phyloP scores from a whole-genome alignment of 1,284 basidiomycete genomes.

The Ceratobasidium sp. region DNA sequence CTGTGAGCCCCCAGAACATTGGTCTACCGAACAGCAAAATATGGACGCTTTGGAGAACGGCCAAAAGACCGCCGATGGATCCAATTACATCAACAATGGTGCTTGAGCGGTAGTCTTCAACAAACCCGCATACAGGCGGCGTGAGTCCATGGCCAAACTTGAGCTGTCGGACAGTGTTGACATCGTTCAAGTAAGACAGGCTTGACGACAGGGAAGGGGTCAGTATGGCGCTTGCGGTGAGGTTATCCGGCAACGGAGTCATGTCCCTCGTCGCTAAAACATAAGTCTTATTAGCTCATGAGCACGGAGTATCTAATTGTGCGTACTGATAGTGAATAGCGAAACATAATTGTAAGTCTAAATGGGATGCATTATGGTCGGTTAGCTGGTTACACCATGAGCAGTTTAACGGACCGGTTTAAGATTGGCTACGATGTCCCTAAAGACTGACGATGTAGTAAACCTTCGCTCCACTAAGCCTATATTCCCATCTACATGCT shows the following conservation, averaged over 20 bases:
- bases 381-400: too few species aligned
- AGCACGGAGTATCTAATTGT: background rate
- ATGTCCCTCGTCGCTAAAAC: background rate
- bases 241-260: background rate
- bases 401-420: slow-evolving; percentile 1
- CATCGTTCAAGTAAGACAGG: background rate
- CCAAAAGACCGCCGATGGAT: slow-evolving; percentile 33
- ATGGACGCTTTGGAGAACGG: slow-evolving; percentile 30
- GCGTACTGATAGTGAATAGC: background rate
- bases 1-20: slow-evolving; percentile 20
- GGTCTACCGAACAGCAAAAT: slow-evolving; percentile 27
- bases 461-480: slow-evolving; percentile 5
- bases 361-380: background rate
- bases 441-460: slow-evolving; percentile 12
- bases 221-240: slow-evolving; percentile 2
- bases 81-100: slow-evolving; percentile 22
- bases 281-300: background rate
- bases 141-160: background rate
- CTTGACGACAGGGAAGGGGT: background rate
- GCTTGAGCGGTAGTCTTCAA: slow-evolving; percentile 29
- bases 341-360: slow-evolving; percentile 8
- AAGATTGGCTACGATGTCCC: slow-evolving; percentile 16
- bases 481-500: background rate
- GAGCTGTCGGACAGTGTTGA: background rate
- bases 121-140: background rate